These are phyloP conservation scores for Monosporozyma aerobia DNA, from an alignment of 805 yeast species.

Conservation along the genomic window DNA sequence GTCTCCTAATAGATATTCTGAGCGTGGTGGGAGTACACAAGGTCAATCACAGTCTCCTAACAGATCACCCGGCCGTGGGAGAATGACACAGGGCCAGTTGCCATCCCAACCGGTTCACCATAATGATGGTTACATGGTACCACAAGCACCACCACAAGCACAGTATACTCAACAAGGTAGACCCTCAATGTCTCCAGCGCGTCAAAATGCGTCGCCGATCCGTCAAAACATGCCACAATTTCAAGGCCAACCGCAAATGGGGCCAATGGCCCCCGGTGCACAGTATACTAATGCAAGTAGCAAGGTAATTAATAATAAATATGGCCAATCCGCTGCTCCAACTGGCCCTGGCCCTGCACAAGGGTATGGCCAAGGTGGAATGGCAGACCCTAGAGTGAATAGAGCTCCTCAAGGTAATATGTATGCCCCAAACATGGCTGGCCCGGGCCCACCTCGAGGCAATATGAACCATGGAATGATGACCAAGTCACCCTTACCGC, in stretches of 20 bases:
- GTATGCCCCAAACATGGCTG: too few relatives aligned
- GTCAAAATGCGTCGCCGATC: neutral
- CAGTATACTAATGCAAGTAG: neutral
- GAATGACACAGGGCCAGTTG: neutral
- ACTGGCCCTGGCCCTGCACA: too few relatives aligned
- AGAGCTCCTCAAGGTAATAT: too few relatives aligned
- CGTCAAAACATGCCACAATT: neutral
- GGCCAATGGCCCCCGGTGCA: neutral
- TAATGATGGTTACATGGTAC: neutral
- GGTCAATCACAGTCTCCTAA: neutral
- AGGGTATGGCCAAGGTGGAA: too few relatives aligned
- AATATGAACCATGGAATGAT: too few relatives aligned
- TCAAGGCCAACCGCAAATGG: neutral
- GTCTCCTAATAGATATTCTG: neutral
- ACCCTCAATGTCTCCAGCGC: neutral
- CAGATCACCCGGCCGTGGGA: neutral
- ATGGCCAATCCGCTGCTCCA: constrained; percentile 1
- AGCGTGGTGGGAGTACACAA: neutral
- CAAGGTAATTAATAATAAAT: neutral
- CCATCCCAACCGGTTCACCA: neutral
- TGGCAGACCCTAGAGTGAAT: too few relatives aligned
- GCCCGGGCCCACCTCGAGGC: too few relatives aligned
- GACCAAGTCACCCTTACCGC: neutral
- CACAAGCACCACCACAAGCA: neutral
- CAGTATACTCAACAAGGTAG: neutral